Base-by-base conservation (phyloP, 495 filamentous ascomycete species). In the Penicillium diatomitis region DNA sequence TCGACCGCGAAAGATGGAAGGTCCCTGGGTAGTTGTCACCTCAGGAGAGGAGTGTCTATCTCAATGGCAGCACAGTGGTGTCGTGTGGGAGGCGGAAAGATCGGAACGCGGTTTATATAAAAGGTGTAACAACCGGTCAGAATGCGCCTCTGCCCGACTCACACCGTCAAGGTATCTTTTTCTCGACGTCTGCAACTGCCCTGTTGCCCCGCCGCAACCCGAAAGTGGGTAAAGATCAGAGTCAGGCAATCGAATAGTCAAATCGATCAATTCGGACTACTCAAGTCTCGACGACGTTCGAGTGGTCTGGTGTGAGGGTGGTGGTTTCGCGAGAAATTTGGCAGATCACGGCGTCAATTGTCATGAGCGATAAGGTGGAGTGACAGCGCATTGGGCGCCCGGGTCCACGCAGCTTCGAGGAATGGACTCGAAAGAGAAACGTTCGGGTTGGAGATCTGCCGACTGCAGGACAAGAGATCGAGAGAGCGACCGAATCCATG, bases 371-470 rank as follows among this genome's bases (percentile, higher is more conserved):
- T 55, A 50, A 52, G 56, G 20, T 20, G 20, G 35, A 27, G 31
- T 48, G 53, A 61, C 61, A 64, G 51, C 61, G 53, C 61, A 64
- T 64, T 42, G 53, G 58, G 61, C 58, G 60, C 53, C 37, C 20
- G 20, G 41, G 48, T 40, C 46, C 44, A 47, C 53, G 49, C 49
- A 44, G 48, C 7, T 38, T 50, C 35, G 34, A 43, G 46, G 35
- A 9, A 33, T 4, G 20, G 38, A 48, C 11, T 34, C 38, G 32
- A 32, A 34, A 12, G 11, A 12, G 46, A 38, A 12, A 44, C n/a
- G n/a, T 44, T 20, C 20, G 20, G 20, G 20, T 20, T 20, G 20
- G 20, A 20, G 20, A 20, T 20, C 20, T 20, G 20, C 20, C 20
- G 20, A 20, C 20, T 20, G 20, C 20, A 20, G 20, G 20, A 20